These are phyloP conservation scores for Aspergillus thermomutatus DNA, from an alignment of 2,329 filamentous ascomycete species.

Conservation along the genomic window DNA sequence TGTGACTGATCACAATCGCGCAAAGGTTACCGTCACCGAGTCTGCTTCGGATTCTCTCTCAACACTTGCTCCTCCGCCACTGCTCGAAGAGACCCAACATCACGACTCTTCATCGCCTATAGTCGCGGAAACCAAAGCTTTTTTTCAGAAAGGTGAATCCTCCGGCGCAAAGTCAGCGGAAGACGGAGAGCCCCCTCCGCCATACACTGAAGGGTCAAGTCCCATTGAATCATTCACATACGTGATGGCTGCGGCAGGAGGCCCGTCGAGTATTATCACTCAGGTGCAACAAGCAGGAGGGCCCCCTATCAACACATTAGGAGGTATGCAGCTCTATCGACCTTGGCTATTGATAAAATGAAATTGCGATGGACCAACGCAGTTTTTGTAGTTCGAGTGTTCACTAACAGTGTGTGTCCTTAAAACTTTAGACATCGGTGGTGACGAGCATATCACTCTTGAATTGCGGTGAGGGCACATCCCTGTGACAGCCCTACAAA, in stretches of 20 bases:
- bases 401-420: conserved; percentile 12
- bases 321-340: conserved; percentile 56
- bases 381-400: background rate
- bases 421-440: conserved; percentile 62
- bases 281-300: conserved; percentile 91
- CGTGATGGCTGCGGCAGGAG: conserved; percentile 96
- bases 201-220: conserved; percentile 90
- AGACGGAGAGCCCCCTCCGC: conserved; percentile 90
- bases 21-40: conserved; percentile 45
- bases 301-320: conserved; percentile 82
- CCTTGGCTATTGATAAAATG: background rate
- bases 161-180: conserved; percentile 64
- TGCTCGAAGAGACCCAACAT: conserved; percentile 48
- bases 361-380: conserved; percentile 4
- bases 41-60: conserved; percentile 46
- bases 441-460: conserved; percentile 91
- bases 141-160: conserved; percentile 72
- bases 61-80: conserved; percentile 51
- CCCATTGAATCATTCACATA: conserved; percentile 90
- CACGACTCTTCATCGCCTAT: conserved; percentile 46
- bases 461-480: conserved; percentile 73
- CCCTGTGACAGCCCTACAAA: conserved; percentile 8
- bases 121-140: conserved; percentile 76
- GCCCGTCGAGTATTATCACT: conserved; percentile 97
- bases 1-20: conserved; percentile 34